Conservation (phyloP, 176 grass and related monocot genomes). For the Carex kokanica region DNA sequence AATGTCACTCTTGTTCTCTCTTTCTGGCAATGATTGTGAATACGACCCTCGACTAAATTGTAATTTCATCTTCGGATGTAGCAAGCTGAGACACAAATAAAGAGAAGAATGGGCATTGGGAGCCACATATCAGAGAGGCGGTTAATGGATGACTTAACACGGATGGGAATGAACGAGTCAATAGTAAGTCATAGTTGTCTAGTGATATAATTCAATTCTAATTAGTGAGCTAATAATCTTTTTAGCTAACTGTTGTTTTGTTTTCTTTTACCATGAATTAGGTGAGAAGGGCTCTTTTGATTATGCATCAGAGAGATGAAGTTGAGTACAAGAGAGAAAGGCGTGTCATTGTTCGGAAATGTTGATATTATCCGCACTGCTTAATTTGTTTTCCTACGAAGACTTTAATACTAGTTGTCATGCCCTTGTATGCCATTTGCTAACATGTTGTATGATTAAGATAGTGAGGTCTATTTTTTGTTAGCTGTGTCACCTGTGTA, state of each 20-base stretch:
- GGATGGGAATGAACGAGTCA: slow-evolving; percentile 95
- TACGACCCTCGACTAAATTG: slow-evolving; percentile 5
- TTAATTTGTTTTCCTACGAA: not conserved
- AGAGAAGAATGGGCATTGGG: slow-evolving; percentile 94
- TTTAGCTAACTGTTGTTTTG: not conserved
- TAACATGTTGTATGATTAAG: not conserved
- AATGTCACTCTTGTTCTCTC: not conserved
- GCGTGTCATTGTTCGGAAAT: slow-evolving; percentile 82
- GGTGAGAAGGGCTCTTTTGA: slow-evolving; percentile 92
- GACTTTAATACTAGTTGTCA: not conserved
- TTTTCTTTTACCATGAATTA: slow-evolving; percentile 32
- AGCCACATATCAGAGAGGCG: slow-evolving; percentile 88
- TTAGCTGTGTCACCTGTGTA: not conserved
- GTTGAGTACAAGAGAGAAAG: slow-evolving; percentile 94
- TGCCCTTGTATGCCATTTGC: not conserved
- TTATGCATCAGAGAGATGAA: slow-evolving; percentile 97
- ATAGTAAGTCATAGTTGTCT: slow-evolving; percentile 46
- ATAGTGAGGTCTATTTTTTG: not conserved
- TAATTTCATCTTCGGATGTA: slow-evolving; percentile 20
- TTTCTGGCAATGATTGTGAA: not conserved
- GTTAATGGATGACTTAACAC: slow-evolving; percentile 58
- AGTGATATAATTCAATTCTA: not conserved
- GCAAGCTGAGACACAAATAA: slow-evolving; percentile 97
- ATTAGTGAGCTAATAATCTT: not conserved
- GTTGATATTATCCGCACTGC: slow-evolving; percentile 28